A percentile compares a stretch with the other conserved stretches of the same genome.
phyloP scores from a whole-genome alignment of 305 asterid species.

The Fraxinus ornus region DNA sequence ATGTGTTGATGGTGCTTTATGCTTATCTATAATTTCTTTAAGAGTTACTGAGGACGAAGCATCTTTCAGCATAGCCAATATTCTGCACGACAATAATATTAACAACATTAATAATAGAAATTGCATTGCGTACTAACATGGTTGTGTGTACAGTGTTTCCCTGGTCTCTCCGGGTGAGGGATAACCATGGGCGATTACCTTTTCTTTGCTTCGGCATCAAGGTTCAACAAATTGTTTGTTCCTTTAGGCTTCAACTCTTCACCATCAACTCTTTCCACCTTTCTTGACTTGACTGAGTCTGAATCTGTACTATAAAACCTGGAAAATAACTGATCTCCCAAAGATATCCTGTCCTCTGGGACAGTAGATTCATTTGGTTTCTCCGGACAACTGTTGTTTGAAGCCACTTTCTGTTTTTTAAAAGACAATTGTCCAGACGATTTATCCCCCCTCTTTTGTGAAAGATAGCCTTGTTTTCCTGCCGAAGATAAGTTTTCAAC shows the following conservation, averaged over 20 bases:
- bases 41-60: conserved; percentile 59
- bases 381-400: conserved; percentile 31
- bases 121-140: not conserved
- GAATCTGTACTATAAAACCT: conserved; percentile 29
- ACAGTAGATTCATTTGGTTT: conserved; percentile 28
- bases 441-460: conserved; percentile 42
- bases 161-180: not conserved
- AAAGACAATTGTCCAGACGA: conserved; percentile 25
- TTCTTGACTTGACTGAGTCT: conserved; percentile 31
- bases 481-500: conserved; percentile 38
- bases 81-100: conserved; percentile 41
- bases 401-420: conserved; percentile 40
- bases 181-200: conserved; percentile 42
- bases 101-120: conserved; percentile 6
- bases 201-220: conserved; percentile 57
- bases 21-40: conserved; percentile 36
- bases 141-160: not conserved
- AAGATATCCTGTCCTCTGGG: conserved; percentile 34
- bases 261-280: conserved; percentile 17
- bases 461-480: conserved; percentile 31
- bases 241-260: conserved; percentile 30
- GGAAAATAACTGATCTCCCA: conserved; percentile 43
- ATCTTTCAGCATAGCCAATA: conserved; percentile 49
- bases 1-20: conserved; percentile 53
- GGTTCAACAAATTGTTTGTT: conserved; percentile 25